A percentile compares a stretch with the other conserved stretches of the same genome.
These are phyloP conservation scores for Coniochaeta sp. DNA, from an alignment of 2,329 filamentous ascomycete species.

Conservation along the genomic window DNA sequence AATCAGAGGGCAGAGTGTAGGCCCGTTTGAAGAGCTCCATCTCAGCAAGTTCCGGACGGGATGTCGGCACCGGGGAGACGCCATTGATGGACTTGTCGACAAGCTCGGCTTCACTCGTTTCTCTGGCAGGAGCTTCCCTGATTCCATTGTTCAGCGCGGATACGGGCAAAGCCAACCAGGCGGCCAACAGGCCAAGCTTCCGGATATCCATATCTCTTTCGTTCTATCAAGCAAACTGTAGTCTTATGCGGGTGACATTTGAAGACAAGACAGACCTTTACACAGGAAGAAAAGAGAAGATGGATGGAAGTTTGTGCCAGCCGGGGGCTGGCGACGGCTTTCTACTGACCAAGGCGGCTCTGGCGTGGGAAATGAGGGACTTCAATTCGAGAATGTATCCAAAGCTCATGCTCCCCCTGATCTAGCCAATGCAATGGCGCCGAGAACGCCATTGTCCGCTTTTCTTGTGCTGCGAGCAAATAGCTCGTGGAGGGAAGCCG, in stretches of 20 bases:
- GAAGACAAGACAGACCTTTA: too few species aligned
- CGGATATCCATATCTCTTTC: neutral
- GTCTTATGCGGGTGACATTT: neutral
- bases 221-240: neutral
- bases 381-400: neutral
- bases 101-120: neutral
- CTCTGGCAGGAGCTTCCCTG: neutral
- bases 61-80: neutral
- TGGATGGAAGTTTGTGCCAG: neutral
- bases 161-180: neutral
- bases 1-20: neutral
- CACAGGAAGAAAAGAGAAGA: neutral
- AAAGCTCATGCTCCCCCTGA: neutral
- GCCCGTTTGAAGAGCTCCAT: slow-evolving; percentile 1
- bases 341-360: neutral
- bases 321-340: neutral
- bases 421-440: neutral
- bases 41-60: neutral
- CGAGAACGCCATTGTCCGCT: neutral
- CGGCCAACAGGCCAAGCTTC: neutral
- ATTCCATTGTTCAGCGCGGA: neutral
- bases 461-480: neutral
- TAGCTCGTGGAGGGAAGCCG: neutral
- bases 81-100: neutral
- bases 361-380: neutral